These are phyloP conservation scores for Drosera capensis DNA, from an alignment of 148 eudicot species.

Conservation along the genomic window DNA sequence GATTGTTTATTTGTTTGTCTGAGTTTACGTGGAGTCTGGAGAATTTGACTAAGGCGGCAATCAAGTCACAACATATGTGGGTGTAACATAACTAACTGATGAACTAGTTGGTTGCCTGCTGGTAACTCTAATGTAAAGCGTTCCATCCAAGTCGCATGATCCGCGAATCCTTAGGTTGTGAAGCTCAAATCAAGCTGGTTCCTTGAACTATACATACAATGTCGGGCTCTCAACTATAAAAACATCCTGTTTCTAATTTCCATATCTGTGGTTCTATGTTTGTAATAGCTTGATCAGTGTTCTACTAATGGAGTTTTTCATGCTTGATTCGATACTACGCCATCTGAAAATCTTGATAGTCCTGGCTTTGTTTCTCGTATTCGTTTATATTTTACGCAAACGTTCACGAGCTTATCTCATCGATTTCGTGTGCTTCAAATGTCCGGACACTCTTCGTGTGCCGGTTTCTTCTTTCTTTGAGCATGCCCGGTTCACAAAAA, in stretches of 20 bases:
- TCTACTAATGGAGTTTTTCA: neutral
- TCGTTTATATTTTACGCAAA: neutral
- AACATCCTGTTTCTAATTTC: too few relatives aligned
- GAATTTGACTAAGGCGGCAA: too few relatives aligned
- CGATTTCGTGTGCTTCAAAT: slow-evolving; percentile 6
- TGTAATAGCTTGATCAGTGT: neutral
- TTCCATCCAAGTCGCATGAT: neutral
- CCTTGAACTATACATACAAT: too few relatives aligned
- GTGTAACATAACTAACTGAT: too few relatives aligned
- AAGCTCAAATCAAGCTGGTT: neutral
- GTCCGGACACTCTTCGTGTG: slow-evolving; percentile 3
- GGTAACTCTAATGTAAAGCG: too few relatives aligned
- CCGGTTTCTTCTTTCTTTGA: slow-evolving; percentile 8
- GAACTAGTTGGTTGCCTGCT: too few relatives aligned
- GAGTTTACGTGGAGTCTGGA: too few relatives aligned
- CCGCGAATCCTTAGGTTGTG: neutral
- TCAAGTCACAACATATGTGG: too few relatives aligned
- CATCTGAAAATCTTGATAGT: neutral
- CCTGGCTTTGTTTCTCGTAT: neutral
- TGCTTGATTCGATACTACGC: neutral
- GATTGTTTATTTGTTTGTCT: too few relatives aligned
- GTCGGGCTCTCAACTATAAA: too few relatives aligned
- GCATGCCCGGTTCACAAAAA: neutral
- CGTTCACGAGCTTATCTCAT: slow-evolving; percentile 3
- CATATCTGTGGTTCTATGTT: too few relatives aligned